Conservation (phyloP, 495 filamentous ascomycete species). For the Pseudotulostoma volvatum region DNA sequence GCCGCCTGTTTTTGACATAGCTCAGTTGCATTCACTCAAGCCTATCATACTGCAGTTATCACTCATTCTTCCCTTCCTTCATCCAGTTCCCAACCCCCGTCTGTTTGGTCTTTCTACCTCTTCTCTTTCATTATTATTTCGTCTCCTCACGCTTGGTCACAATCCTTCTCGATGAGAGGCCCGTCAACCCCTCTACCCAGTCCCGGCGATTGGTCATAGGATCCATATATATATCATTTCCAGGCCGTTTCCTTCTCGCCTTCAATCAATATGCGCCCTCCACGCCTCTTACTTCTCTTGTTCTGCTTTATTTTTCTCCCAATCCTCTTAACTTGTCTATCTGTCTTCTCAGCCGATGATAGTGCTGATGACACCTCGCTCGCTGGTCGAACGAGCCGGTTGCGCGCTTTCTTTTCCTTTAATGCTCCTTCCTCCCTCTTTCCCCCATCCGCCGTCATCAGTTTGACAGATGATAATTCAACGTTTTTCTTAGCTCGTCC, state of each 20-base stretch:
- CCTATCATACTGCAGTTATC: too few species aligned
- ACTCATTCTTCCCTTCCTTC: neutral
- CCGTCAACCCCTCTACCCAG: conserved; percentile 15
- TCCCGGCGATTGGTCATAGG: conserved; percentile 26
- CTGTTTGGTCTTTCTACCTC: neutral
- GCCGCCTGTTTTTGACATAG: too few species aligned
- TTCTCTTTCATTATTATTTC: neutral
- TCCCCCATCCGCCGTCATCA: conserved; percentile 86
- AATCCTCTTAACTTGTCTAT: conserved; percentile 35
- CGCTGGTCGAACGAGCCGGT: conserved; percentile 23
- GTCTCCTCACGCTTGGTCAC: too few species aligned
- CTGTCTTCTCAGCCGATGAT: conserved; percentile 23
- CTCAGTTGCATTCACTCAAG: too few species aligned
- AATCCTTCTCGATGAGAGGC: conserved; percentile 24
- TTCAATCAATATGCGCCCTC: conserved; percentile 34
- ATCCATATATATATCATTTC: neutral
- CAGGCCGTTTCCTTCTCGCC: neutral
- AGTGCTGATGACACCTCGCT: conserved; percentile 19
- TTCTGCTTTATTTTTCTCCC: conserved; percentile 39
- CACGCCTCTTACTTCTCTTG: conserved; percentile 34
- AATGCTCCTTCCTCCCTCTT: conserved; percentile 64
- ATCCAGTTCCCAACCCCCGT: neutral
- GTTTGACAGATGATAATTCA: conserved; percentile 91
- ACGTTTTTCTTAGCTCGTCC: conserved; percentile 90
- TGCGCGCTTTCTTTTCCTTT: conserved; percentile 45